phyloP scores from a whole-genome alignment of 78 protist genomes.

The Protostelium mycophagum region DNA sequence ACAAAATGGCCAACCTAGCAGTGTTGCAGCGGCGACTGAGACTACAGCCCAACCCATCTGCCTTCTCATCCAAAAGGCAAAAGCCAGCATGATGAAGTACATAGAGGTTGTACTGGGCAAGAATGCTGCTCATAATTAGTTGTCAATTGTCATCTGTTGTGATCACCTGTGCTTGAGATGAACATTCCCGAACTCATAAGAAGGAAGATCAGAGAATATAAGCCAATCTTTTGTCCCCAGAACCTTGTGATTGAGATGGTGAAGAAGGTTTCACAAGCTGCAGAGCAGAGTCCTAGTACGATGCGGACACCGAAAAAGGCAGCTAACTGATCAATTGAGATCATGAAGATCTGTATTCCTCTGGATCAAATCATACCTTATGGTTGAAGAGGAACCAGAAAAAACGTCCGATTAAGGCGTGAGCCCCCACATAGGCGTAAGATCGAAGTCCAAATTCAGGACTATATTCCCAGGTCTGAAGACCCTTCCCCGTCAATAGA shows the following conservation, averaged over 20 bases:
- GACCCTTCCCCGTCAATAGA: slow-evolving; percentile 69
- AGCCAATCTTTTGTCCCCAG: not conserved
- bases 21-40: slow-evolving; percentile 25
- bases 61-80: slow-evolving; percentile 50
- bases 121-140: slow-evolving; percentile 14
- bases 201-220: not conserved
- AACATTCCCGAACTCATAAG: slow-evolving; percentile 26
- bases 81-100: slow-evolving; percentile 19
- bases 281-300: not conserved
- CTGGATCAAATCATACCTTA: not conserved
- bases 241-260: not conserved
- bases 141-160: not conserved
- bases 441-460: slow-evolving; percentile 74
- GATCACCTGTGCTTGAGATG: slow-evolving; percentile 23
- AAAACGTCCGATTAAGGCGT: not conserved
- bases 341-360: not conserved
- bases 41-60: slow-evolving; percentile 17
- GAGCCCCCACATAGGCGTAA: slow-evolving; percentile 19
- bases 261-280: not conserved
- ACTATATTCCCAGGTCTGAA: slow-evolving; percentile 93
- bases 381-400: not conserved
- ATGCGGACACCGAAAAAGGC: not conserved
- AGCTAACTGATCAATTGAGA: not conserved
- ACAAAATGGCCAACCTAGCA: slow-evolving; percentile 82
- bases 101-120: slow-evolving; percentile 57